Conservation (phyloP, 805 yeast genomes). For the Yamadazyma insecticola region DNA sequence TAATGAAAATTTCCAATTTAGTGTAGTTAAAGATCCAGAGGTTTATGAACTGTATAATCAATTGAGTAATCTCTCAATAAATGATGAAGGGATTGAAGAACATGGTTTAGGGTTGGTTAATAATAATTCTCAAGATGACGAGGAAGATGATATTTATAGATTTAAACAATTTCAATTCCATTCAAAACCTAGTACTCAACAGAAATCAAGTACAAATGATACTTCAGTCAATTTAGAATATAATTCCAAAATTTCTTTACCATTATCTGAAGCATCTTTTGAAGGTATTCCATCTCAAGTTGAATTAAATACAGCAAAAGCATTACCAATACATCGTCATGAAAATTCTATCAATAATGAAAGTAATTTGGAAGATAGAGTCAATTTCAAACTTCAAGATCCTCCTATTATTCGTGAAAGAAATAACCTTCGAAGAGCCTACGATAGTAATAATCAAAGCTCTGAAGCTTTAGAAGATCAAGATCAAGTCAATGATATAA, state of each 20-base stretch:
- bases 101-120: no score
- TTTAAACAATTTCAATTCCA: conserved; percentile 2
- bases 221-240: conserved; percentile 4
- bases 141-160: conserved; percentile 1
- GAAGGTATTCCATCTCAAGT: conserved; percentile 12
- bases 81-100: no score
- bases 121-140: not conserved
- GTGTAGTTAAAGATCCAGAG: no score
- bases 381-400: conserved; percentile 7
- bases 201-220: conserved; percentile 3
- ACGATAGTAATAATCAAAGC: no score
- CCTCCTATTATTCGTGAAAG: conserved; percentile 13
- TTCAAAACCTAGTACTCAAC: not conserved
- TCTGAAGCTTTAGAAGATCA: not conserved
- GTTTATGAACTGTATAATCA: not conserved
- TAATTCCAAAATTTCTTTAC: conserved; percentile 9
- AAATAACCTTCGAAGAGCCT: no score
- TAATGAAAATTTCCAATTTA: no score
- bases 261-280: conserved; percentile 11
- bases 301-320: conserved; percentile 11
- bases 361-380: conserved; percentile 3
- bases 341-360: conserved; percentile 5
- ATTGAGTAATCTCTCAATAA: not conserved
- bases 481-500: conserved; percentile 1
- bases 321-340: conserved; percentile 5